Percentiles rank a stretch among this genome's conserved stretches.
These are phyloP conservation scores for Rehmannia glutinosa DNA, from an alignment of 257 asterid genomes.

Conservation along the genomic window DNA sequence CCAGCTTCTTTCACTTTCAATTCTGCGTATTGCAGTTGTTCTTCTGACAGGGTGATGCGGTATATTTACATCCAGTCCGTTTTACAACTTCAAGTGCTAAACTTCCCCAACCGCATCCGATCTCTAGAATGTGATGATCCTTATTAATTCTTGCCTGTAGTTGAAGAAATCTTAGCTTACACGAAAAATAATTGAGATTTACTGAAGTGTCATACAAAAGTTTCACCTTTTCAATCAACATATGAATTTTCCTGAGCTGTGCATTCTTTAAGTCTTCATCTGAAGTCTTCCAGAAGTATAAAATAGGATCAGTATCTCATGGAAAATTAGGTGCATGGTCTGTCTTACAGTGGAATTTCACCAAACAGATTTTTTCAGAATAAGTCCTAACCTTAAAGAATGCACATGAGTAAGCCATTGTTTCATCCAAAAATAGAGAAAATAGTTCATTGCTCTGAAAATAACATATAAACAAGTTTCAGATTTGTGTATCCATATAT, in stretches of 20 bases:
- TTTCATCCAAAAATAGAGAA: slow-evolving; percentile 49
- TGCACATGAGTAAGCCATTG: slow-evolving; percentile 82
- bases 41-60: slow-evolving; percentile 55
- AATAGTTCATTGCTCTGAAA: slow-evolving; percentile 48
- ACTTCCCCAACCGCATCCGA: slow-evolving; percentile 74
- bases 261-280: slow-evolving; percentile 67
- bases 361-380: too few relatives aligned
- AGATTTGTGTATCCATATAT: too few relatives aligned
- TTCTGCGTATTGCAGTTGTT: slow-evolving; percentile 52
- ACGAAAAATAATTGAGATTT: background rate
- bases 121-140: slow-evolving; percentile 58
- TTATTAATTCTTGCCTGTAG: slow-evolving; percentile 45
- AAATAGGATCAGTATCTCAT: background rate
- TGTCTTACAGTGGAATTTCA: too few relatives aligned
- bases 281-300: slow-evolving; percentile 26
- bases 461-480: background rate
- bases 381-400: slow-evolving; percentile 28
- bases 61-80: slow-evolving; percentile 57
- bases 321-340: too few relatives aligned
- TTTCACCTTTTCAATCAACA: slow-evolving; percentile 66
- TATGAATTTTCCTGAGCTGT: slow-evolving; percentile 49
- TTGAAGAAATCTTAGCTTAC: background rate
- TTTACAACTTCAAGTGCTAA: slow-evolving; percentile 58
- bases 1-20: slow-evolving; percentile 53
- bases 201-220: background rate